Conservation (phyloP, 2,329 filamentous ascomycete species). For the Fusarium austroafricanum region DNA sequence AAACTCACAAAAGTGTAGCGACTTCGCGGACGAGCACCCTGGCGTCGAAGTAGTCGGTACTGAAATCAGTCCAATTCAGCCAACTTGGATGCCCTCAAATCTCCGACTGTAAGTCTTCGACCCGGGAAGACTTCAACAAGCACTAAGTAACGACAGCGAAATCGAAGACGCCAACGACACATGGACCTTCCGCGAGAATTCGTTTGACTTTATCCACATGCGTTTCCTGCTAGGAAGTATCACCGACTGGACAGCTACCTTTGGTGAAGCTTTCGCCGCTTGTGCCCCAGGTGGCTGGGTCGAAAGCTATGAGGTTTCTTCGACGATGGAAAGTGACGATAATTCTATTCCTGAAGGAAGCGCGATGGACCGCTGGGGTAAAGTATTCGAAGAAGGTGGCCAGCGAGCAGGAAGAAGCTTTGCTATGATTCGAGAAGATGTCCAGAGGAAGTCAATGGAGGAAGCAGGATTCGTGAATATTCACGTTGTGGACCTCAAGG, state of each 20-base stretch:
- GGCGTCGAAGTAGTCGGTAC: constrained; percentile 19
- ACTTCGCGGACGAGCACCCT: constrained; percentile 27
- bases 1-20: not conserved
- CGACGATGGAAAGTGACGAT: constrained; percentile 15
- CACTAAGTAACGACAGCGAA: not conserved
- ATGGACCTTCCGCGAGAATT: constrained; percentile 8
- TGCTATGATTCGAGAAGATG: constrained; percentile 4
- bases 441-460: constrained; percentile 7
- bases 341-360: constrained; percentile 9
- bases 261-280: not conserved
- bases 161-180: constrained; percentile 14
- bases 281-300: constrained; percentile 8
- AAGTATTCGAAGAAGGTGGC: constrained; percentile 11
- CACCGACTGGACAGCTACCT: constrained; percentile 7
- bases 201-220: constrained; percentile 16
- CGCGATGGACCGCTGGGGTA: constrained; percentile 12
- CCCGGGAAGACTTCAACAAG: fast-evolving
- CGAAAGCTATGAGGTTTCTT: constrained; percentile 12
- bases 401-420: constrained; percentile 8
- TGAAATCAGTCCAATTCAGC: constrained; percentile 26
- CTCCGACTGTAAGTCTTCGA: not conserved
- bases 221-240: constrained; percentile 18
- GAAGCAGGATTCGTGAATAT: constrained; percentile 13
- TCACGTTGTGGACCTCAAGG: constrained; percentile 12
- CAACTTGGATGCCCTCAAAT: constrained; percentile 21